phyloP scores from a whole-genome alignment of 257 asterid genomes.

The Linaria vulgaris region DNA sequence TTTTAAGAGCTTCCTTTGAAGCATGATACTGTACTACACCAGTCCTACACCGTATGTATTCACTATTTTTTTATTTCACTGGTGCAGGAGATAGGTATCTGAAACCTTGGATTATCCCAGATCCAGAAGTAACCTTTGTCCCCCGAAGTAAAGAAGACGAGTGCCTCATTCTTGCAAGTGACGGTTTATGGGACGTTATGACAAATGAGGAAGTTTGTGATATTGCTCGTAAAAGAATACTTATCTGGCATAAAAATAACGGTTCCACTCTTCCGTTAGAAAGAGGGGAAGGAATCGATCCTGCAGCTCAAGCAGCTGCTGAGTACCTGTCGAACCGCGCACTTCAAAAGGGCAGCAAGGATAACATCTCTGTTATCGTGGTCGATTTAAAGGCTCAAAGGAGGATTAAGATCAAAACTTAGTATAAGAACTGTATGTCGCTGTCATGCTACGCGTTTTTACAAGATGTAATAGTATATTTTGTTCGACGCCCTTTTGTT shows the following conservation, averaged over 20 bases:
- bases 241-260: conserved; percentile 72
- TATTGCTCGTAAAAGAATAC: conserved; percentile 73
- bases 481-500: conserved; percentile 37
- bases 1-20: neutral
- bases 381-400: conserved; percentile 82
- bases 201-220: conserved; percentile 85
- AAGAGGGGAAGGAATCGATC: conserved; percentile 82
- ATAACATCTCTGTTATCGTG: conserved; percentile 74
- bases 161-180: conserved; percentile 85
- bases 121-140: conserved; percentile 77
- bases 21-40: neutral
- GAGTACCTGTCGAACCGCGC: conserved; percentile 84
- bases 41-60: neutral
- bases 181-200: conserved; percentile 96
- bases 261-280: conserved; percentile 39
- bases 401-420: conserved; percentile 57
- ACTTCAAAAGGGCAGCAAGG: conserved; percentile 88
- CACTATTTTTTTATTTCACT: conserved; percentile 10
- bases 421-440: conserved; percentile 16
- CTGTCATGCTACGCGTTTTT: conserved; percentile 15
- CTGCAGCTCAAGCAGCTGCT: conserved; percentile 94
- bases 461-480: conserved; percentile 25
- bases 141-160: conserved; percentile 75
- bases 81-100: conserved; percentile 81
- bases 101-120: conserved; percentile 88